phyloP scores from a whole-genome alignment of 1,139 yeast species.

The Magnusiomyces suaveolens region DNA sequence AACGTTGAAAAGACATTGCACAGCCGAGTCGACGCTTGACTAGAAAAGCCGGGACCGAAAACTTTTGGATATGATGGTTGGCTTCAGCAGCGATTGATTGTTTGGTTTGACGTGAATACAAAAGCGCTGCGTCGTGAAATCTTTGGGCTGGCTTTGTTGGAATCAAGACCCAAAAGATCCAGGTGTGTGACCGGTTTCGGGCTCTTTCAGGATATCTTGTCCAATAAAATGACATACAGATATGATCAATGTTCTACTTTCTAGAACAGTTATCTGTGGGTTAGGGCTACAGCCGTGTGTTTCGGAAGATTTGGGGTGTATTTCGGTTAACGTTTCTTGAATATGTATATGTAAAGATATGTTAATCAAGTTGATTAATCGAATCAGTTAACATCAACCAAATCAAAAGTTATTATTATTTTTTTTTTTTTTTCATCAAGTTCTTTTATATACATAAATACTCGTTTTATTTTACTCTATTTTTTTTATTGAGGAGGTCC shows the following conservation, averaged over 20 bases:
- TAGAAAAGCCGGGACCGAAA: background rate
- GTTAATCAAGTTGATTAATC: background rate
- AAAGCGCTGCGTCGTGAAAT: too few relatives aligned
- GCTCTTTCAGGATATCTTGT: background rate
- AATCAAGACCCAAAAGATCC: background rate
- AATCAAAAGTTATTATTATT: background rate
- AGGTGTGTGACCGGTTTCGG: background rate
- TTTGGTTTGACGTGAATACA: too few relatives aligned
- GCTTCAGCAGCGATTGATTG: too few relatives aligned
- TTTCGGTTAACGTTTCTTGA: too few relatives aligned
- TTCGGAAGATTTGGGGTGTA: too few relatives aligned
- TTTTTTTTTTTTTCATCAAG: background rate
- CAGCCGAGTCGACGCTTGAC: background rate
- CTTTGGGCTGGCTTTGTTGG: background rate
- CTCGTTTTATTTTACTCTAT: background rate
- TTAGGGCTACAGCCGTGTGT: too few relatives aligned
- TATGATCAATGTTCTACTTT: background rate
- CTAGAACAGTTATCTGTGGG: background rate
- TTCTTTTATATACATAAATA: too few relatives aligned
- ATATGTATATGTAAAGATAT: too few relatives aligned
- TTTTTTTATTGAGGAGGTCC: slow-evolving; percentile 21
- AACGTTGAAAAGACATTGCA: background rate
- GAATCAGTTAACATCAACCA: too few relatives aligned
- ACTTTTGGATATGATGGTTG: too few relatives aligned
- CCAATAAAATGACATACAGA: background rate